These are phyloP conservation scores for Clonostachys sp. DNA, from an alignment of 2,329 filamentous ascomycete genomes.

Conservation along the genomic window DNA sequence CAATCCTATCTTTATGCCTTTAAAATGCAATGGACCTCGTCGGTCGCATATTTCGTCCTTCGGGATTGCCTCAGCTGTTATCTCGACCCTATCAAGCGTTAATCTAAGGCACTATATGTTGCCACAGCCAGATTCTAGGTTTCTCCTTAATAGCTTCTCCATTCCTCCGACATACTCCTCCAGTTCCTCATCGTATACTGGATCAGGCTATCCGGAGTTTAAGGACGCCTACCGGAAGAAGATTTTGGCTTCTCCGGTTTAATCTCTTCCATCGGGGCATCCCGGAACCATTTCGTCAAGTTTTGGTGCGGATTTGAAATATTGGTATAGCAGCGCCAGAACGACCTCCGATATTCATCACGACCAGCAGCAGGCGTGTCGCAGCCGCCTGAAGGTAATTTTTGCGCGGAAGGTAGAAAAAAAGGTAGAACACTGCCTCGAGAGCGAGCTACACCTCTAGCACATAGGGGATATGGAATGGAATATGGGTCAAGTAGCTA, in stretches of 20 bases:
- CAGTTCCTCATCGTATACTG: conserved; percentile 45
- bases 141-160: conserved; percentile 44
- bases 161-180: conserved; percentile 47
- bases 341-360: conserved; percentile 42
- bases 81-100: conserved; percentile 53
- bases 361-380: conserved; percentile 37
- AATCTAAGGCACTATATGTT: conserved; percentile 47
- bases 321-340: conserved; percentile 42
- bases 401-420: conserved; percentile 47
- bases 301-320: conserved; percentile 48
- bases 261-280: conserved; percentile 45
- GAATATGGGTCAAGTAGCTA: conserved; percentile 8
- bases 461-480: conserved; percentile 16
- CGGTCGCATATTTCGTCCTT: conserved; percentile 37
- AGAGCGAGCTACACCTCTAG: conserved; percentile 37
- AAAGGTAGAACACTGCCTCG: conserved; percentile 50
- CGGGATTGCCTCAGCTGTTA: conserved; percentile 42
- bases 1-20: conserved; percentile 36
- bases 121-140: conserved; percentile 45
- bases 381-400: conserved; percentile 45
- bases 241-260: conserved; percentile 55
- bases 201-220: conserved; percentile 34
- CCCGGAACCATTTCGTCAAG: conserved; percentile 53
- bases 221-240: conserved; percentile 59
- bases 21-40: conserved; percentile 47